These are phyloP conservation scores for Yamadazyma epiphylla DNA, from an alignment of 1,139 yeast genomes.

Conservation along the genomic window DNA sequence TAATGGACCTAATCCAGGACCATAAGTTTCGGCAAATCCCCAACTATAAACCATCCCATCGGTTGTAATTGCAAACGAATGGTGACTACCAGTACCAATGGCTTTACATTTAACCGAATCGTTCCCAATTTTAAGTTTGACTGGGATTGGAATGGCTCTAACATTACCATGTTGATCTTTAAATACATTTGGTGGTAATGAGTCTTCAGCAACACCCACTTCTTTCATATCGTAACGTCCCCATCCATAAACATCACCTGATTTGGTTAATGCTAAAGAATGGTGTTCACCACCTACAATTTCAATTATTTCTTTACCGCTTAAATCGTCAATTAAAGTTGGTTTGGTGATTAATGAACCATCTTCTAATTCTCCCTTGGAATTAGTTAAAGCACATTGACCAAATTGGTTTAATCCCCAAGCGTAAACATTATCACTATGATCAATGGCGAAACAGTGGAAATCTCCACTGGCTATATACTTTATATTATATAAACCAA, in stretches of 20 bases:
- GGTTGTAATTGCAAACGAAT: slow-evolving; percentile 77
- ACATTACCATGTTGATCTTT: slow-evolving; percentile 77
- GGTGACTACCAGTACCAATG: slow-evolving; percentile 87
- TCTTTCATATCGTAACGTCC: slow-evolving; percentile 95
- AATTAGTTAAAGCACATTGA: slow-evolving; percentile 78
- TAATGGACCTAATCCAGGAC: slow-evolving; percentile 88
- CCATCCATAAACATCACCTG: slow-evolving; percentile 75
- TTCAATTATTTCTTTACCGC: slow-evolving; percentile 52
- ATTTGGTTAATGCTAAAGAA: slow-evolving; percentile 65
- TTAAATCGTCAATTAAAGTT: slow-evolving; percentile 59
- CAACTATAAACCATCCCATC: slow-evolving; percentile 89
- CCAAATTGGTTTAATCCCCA: slow-evolving; percentile 99
- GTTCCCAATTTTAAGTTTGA: slow-evolving; percentile 44
- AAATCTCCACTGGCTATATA: slow-evolving; percentile 91
- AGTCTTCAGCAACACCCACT: slow-evolving; percentile 69
- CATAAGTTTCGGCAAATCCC: slow-evolving; percentile 98
- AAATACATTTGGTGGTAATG: slow-evolving; percentile 63
- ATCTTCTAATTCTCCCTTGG: slow-evolving; percentile 60
- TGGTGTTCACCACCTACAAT: slow-evolving; percentile 96
- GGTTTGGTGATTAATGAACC: slow-evolving; percentile 82
- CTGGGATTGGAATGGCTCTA: slow-evolving; percentile 86
- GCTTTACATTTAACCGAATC: slow-evolving; percentile 46
- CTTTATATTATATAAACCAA: slow-evolving; percentile 72
- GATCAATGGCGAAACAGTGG: slow-evolving; percentile 89
- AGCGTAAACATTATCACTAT: slow-evolving; percentile 63